A percentile compares a stretch with the other conserved stretches of the same genome.
These are phyloP conservation scores for Postia placenta DNA, from an alignment of 768 basidiomycete species.

Conservation along the genomic window DNA sequence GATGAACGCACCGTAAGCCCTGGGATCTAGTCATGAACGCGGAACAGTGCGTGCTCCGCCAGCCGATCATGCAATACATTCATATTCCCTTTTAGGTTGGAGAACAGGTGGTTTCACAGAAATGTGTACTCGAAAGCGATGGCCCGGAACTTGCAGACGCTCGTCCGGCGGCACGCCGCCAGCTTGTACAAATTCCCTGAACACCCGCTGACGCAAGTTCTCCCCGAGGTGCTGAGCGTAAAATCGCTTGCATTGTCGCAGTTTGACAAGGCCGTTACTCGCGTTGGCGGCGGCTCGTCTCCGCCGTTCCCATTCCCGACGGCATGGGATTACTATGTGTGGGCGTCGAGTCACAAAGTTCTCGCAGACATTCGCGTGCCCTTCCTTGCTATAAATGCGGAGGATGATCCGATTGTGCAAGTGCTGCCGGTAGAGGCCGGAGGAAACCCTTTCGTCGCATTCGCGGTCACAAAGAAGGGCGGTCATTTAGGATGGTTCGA, in stretches of 20 bases:
- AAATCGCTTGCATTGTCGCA: slow-evolving; percentile 48
- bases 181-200: slow-evolving; percentile 45
- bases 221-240: slow-evolving; percentile 37
- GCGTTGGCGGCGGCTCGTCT: slow-evolving; percentile 61
- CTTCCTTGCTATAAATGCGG: slow-evolving; percentile 67
- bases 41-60: background rate
- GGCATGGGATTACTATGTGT: slow-evolving; percentile 41
- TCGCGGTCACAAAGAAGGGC: slow-evolving; percentile 57
- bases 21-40: slow-evolving; percentile 1
- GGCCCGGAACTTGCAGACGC: slow-evolving; percentile 63
- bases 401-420: slow-evolving; percentile 72
- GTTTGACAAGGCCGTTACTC: slow-evolving; percentile 60
- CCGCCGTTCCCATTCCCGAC: slow-evolving; percentile 41
- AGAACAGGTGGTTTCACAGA: slow-evolving; percentile 48
- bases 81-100: slow-evolving; percentile 40
- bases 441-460: slow-evolving; percentile 47
- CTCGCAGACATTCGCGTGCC: slow-evolving; percentile 61
- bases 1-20: slow-evolving; percentile 1
- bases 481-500: slow-evolving; percentile 87
- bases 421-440: slow-evolving; percentile 50
- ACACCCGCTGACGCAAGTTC: slow-evolving; percentile 43
- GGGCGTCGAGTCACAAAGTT: slow-evolving; percentile 55
- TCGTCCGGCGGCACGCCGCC: slow-evolving; percentile 47
- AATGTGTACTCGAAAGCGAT: slow-evolving; percentile 73
- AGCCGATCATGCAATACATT: background rate